These are phyloP conservation scores for Microthyrium microscopicum DNA, from an alignment of 2,329 filamentous ascomycete species.

Conservation along the genomic window DNA sequence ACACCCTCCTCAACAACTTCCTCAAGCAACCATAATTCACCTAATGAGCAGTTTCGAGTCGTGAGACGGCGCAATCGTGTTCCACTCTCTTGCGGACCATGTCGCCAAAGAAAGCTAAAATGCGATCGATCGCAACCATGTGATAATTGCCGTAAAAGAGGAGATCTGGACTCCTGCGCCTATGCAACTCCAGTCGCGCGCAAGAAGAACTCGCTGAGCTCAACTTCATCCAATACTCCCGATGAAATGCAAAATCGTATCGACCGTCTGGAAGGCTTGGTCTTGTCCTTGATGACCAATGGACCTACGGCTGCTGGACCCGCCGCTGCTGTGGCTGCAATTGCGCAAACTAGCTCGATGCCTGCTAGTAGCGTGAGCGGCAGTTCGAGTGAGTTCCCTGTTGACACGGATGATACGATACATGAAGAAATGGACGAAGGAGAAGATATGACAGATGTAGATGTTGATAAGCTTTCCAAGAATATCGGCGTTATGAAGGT, in stretches of 20 bases:
- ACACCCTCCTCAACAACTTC: conserved; percentile 65
- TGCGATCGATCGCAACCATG: conserved; percentile 85
- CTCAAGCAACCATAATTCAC: conserved; percentile 61
- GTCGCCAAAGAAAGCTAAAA: conserved; percentile 88
- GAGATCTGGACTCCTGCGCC: conserved; percentile 63
- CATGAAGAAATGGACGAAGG: conserved; percentile 39
- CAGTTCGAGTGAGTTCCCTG: conserved; percentile 20
- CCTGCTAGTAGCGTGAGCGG: conserved; percentile 24
- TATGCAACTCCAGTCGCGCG: conserved; percentile 56
- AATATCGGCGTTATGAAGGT: conserved; percentile 37
- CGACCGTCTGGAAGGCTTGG: conserved; percentile 80
- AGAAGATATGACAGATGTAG: conserved; percentile 43
- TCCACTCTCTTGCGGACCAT: conserved; percentile 80
- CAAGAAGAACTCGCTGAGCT: conserved; percentile 60
- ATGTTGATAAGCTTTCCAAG: conserved; percentile 37
- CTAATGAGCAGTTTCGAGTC: conserved; percentile 71
- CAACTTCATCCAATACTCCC: conserved; percentile 39
- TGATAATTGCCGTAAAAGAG: conserved; percentile 86
- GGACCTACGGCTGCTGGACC: conserved; percentile 47
- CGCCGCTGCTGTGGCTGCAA: conserved; percentile 41
- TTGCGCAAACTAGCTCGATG: conserved; percentile 26
- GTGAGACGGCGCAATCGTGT: conserved; percentile 85
- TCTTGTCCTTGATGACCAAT: conserved; percentile 86
- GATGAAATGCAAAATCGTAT: conserved; percentile 99
- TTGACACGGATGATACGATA: conserved; percentile 35